Evolutionary conservation across 495 filamentous ascomycete genomes (phyloP).

Genomic region (Podospora anserina): DNA sequence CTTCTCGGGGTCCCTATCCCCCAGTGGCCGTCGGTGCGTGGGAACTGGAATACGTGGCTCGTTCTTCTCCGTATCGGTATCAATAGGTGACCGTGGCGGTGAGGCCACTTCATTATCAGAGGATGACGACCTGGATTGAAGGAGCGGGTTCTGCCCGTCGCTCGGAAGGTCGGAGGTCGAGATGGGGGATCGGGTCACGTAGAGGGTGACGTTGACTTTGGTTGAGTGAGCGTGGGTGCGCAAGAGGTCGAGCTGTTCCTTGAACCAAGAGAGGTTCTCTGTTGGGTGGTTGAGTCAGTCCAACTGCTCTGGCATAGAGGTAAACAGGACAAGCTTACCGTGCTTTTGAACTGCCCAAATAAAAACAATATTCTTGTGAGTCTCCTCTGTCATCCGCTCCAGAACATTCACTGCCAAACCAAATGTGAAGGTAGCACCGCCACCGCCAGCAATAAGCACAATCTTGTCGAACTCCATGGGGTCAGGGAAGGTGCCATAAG

Average conservation of each 20-base stretch:
- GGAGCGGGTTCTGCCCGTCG: background rate
- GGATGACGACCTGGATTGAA: conserved; percentile 19
- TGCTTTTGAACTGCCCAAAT: conserved; percentile 53
- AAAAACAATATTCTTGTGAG: conserved; percentile 49
- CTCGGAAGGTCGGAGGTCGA: conserved; percentile 13
- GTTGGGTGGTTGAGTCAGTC: background rate
- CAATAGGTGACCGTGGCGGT: conserved; percentile 21
- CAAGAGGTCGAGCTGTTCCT: conserved; percentile 46
- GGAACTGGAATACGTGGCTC: conserved; percentile 10
- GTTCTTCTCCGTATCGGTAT: conserved; percentile 26
- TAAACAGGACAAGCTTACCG: conserved; percentile 38
- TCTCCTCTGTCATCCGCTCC: conserved; percentile 40
- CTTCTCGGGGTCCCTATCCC: conserved; percentile 23
- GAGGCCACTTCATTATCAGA: conserved; percentile 18
- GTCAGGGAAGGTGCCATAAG: conserved; percentile 56
- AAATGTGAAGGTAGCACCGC: conserved; percentile 58
- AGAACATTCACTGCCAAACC: conserved; percentile 51
- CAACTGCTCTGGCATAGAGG: background rate
- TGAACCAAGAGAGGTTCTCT: conserved; percentile 50
- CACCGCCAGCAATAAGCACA: conserved; percentile 57
- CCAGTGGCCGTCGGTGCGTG: conserved; percentile 7
- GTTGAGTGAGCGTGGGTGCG: conserved; percentile 41
- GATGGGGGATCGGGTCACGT: conserved; percentile 39
- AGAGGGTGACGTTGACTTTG: conserved; percentile 46
- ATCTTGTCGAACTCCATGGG: conserved; percentile 56